Evolutionary conservation across 495 filamentous ascomycete species (phyloP).

Genomic region (Xylaria acuta): DNA sequence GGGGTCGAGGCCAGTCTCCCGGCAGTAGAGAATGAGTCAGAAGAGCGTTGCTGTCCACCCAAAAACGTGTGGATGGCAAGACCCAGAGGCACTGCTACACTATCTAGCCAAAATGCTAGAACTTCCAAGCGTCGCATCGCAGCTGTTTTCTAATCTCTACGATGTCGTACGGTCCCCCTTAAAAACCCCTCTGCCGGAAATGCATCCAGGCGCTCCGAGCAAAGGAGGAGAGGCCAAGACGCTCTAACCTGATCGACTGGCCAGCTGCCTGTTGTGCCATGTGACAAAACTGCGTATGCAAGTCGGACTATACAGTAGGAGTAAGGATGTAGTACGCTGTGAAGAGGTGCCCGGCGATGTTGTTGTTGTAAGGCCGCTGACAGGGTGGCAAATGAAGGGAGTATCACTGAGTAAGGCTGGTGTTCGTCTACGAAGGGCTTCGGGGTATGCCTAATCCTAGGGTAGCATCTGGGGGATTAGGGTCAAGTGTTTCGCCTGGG

Average conservation of each 20-base stretch:
- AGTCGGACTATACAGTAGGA: slow-evolving; percentile 14
- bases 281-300: slow-evolving; percentile 21
- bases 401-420: slow-evolving; percentile 12
- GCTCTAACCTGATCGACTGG: slow-evolving; percentile 9
- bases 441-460: slow-evolving; percentile 23
- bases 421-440: slow-evolving; percentile 5
- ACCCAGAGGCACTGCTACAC: slow-evolving; percentile 12
- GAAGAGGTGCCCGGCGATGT: slow-evolving; percentile 7
- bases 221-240: slow-evolving; percentile 24
- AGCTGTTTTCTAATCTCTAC: slow-evolving; percentile 20
- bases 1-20: slow-evolving; percentile 28
- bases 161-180: slow-evolving; percentile 15
- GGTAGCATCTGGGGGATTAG: slow-evolving; percentile 31
- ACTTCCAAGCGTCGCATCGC: slow-evolving; percentile 23
- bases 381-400: slow-evolving; percentile 14
- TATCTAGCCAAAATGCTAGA: slow-evolving; percentile 25
- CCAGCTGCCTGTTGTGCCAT: slow-evolving; percentile 19
- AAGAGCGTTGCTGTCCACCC: slow-evolving; percentile 8
- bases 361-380: slow-evolving; percentile 16
- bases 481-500: slow-evolving; percentile 19
- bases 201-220: slow-evolving; percentile 15
- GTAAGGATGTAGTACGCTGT: slow-evolving; percentile 14
- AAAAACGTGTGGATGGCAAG: background rate
- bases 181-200: slow-evolving; percentile 15
- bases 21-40: slow-evolving; percentile 26